Evolutionary conservation across 1,284 basidiomycete genomes (phyloP).

Genomic region (Entoloma clypeatum): DNA sequence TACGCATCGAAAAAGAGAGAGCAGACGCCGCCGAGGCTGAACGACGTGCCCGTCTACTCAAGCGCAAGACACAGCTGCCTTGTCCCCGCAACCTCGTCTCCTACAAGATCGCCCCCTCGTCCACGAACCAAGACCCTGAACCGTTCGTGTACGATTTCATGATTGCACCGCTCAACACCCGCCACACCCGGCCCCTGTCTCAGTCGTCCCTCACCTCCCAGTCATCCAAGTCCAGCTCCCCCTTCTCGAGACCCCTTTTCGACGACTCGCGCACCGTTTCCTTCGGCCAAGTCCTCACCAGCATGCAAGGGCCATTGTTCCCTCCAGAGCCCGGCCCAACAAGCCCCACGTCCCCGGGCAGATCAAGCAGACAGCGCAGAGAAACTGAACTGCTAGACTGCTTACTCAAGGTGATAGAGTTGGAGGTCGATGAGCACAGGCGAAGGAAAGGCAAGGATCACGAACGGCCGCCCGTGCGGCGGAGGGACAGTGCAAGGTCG

Average conservation of each 20-base stretch:
- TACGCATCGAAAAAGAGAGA: constrained; percentile 13
- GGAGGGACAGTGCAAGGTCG: constrained; percentile 15
- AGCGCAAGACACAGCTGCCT: neutral
- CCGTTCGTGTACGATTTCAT: constrained; percentile 34
- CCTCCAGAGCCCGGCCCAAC: constrained; percentile 34
- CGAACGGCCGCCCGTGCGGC: constrained; percentile 11
- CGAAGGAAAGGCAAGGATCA: constrained; percentile 31
- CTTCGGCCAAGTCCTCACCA: constrained; percentile 52
- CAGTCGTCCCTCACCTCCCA: constrained; percentile 10
- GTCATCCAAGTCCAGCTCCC: constrained; percentile 14
- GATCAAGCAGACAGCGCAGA: constrained; percentile 24
- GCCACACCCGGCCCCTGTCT: constrained; percentile 10
- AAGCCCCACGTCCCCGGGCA: constrained; percentile 14
- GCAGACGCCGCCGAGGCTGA: constrained; percentile 12
- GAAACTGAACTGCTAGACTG: constrained; percentile 42
- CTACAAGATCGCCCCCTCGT: constrained; percentile 19
- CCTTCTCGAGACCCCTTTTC: constrained; percentile 20
- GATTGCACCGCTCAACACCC: constrained; percentile 14
- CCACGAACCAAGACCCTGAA: constrained; percentile 9
- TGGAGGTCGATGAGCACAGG: constrained; percentile 31
- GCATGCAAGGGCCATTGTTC: constrained; percentile 61
- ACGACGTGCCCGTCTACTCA: constrained; percentile 10
- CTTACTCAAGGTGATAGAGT: constrained; percentile 43
- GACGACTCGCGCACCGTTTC: constrained; percentile 39
- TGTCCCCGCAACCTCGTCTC: constrained; percentile 26